Base-by-base conservation (phyloP, 2,329 filamentous ascomycete species). In the Colletotrichum somersetense region DNA sequence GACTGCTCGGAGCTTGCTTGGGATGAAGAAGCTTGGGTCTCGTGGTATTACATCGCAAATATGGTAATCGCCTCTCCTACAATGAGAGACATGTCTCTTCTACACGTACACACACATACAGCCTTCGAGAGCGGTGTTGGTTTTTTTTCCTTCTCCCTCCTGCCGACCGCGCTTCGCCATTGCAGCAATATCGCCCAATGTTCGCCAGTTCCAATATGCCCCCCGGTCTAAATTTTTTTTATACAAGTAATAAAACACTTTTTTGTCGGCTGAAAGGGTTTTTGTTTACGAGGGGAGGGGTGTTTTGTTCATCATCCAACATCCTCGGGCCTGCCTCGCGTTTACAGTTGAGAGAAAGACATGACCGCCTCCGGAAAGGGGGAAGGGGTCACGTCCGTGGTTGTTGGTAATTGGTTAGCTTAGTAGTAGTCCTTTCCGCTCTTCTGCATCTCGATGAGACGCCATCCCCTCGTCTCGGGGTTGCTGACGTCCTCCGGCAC, bases 361-460 rank as follows among this genome's bases (percentile, higher is more conserved):
- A 20, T 35, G 42, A 16, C 1, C 11, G 4, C 30, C 26, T 3
- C 6, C 7, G 1, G 30, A 61, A 35, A 35, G 23, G 6, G 40
- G 20, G 26, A 10, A 26, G 23, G 64, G 40, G 38, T 44, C 44
- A 12, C 56, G 10, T 26, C 33, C 16, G 53, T 35, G 1, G 50
- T 26, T 16, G 40, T 62, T 57, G 33, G 14, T 50, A 8, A 46
- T 42, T 52, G 11, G 44, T 33, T 59, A 1, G 23, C 48, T 84
- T 83, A 90, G 76, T 89, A 88, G 82, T 88, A 98, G 84, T 99
- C 96, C 79, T 96, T 91, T 67, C 93, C 96, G 82, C 94, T 97
- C 91, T 99, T 99, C 83, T 99, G 96, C 86, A 99, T 91, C 85
- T 99, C 96, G 80, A 99, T 98, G 82, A 99, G 86, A 78, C 96